phyloP scores from a whole-genome alignment of 208 protist genomes.

The Herpetomonas tarakana region DNA sequence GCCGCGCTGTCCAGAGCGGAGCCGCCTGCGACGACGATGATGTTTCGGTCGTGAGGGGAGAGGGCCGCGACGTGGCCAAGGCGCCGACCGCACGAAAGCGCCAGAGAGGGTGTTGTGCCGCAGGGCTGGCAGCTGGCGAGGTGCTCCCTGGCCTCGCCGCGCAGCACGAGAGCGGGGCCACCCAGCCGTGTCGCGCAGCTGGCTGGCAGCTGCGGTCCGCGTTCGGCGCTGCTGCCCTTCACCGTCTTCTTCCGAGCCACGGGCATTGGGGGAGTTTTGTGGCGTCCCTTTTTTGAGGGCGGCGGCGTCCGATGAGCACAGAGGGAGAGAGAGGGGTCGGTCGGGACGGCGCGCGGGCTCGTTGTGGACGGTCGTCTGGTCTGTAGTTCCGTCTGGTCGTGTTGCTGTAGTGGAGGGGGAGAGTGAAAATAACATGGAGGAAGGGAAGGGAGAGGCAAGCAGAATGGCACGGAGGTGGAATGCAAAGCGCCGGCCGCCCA shows the following conservation, averaged over 20 bases:
- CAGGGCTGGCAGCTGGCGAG: background rate
- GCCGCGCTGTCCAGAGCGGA: background rate
- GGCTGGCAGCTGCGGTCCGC: background rate
- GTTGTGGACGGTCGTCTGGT: no score
- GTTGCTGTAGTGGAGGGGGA: no score
- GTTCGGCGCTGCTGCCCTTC: background rate
- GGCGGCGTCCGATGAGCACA: conserved; percentile 1
- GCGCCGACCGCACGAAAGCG: conserved; percentile 11
- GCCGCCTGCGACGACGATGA: conserved; percentile 27
- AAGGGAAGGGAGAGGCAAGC: no score
- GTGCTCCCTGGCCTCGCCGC: background rate
- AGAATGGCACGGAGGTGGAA: no score
- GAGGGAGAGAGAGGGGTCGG: background rate
- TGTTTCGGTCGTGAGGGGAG: conserved; percentile 15
- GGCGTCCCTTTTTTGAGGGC: background rate
- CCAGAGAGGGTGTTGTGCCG: conserved; percentile 1
- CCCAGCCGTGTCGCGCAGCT: background rate
- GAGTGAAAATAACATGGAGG: no score
- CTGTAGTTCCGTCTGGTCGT: no score
- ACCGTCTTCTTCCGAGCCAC: background rate
- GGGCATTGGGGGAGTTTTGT: background rate
- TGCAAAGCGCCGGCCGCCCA: no score
- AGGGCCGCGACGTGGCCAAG: conserved; percentile 13
- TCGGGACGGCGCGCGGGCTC: no score
- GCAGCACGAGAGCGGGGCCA: background rate